Evolutionary conservation across 352 stramenopile species (phyloP).

Genomic region (Pythium myriotylum): DNA sequence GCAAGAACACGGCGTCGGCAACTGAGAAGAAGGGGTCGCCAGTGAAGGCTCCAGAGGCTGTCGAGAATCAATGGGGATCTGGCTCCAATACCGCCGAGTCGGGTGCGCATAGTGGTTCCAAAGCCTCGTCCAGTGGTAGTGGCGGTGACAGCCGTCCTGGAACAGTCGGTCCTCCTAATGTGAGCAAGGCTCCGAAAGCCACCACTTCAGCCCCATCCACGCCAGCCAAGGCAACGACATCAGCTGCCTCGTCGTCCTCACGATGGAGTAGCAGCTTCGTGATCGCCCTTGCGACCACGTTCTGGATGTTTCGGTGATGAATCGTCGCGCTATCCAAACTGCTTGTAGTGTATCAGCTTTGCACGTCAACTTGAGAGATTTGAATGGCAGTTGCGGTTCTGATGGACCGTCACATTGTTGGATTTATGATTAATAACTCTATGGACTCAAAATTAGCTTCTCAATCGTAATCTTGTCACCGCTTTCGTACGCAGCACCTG

Average conservation of each 20-base stretch:
- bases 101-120: constrained; percentile 21
- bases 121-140: neutral
- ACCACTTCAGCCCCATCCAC: neutral
- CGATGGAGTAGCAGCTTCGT: neutral
- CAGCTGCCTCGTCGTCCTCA: neutral
- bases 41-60: constrained; percentile 36
- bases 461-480: no score
- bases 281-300: neutral
- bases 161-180: neutral
- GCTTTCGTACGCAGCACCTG: no score
- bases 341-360: no score
- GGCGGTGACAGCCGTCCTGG: neutral
- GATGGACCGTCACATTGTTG: no score
- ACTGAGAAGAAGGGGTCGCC: constrained; percentile 41
- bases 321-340: no score
- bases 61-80: constrained; percentile 12
- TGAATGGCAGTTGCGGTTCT: no score
- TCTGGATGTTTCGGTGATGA: neutral
- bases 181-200: neutral
- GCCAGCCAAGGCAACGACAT: neutral
- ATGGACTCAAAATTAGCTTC: no score
- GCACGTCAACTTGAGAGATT: no score
- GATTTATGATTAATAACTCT: no score
- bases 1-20: constrained; percentile 25
- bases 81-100: constrained; percentile 13